Percentiles rank a stretch among this genome's conserved stretches.
Evolutionary conservation across 768 basidiomycete species (phyloP).

Genomic region (Lactarius sanguifluus): DNA sequence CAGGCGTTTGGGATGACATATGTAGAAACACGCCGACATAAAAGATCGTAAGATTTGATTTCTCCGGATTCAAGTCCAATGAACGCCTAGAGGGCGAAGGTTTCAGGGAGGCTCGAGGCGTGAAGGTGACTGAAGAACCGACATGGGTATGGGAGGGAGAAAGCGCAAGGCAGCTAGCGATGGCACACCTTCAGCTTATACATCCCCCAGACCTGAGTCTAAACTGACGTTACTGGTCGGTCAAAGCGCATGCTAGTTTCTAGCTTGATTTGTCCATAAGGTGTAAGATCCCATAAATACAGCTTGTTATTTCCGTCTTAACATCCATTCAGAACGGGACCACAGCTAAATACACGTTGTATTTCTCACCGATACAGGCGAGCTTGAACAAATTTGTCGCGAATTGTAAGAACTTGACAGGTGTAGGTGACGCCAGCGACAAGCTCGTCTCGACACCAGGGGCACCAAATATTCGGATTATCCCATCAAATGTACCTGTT

Average conservation of each 20-base stretch:
- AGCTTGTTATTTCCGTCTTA: conserved; percentile 53
- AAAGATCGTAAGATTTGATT: conserved; percentile 74
- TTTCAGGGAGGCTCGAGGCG: not conserved
- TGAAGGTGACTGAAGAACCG: conserved; percentile 32
- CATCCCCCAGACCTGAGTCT: conserved; percentile 5
- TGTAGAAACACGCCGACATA: conserved; percentile 61
- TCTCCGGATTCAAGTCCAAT: conserved; percentile 55
- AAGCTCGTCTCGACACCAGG: conserved; percentile 60
- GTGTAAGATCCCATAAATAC: conserved; percentile 60
- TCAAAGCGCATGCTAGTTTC: conserved; percentile 51
- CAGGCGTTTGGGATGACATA: conserved; percentile 77
- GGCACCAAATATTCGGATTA: conserved; percentile 64
- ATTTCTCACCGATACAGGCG: conserved; percentile 57
- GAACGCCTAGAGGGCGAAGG: conserved; percentile 41
- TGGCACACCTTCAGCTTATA: conserved; percentile 15
- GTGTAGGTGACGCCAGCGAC: conserved; percentile 42
- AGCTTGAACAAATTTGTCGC: conserved; percentile 54
- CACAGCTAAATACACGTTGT: not conserved
- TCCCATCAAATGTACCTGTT: conserved; percentile 63
- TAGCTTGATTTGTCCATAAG: conserved; percentile 52
- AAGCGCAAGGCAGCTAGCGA: conserved; percentile 50
- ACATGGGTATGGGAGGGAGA: conserved; percentile 77
- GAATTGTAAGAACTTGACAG: conserved; percentile 64
- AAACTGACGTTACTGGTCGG: conserved; percentile 40
- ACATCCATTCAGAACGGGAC: not conserved